A percentile compares a stretch with the other conserved stretches of the same genome.
Evolutionary conservation across 2,329 filamentous ascomycete species (phyloP).

Genomic region (Exophiala sideris): DNA sequence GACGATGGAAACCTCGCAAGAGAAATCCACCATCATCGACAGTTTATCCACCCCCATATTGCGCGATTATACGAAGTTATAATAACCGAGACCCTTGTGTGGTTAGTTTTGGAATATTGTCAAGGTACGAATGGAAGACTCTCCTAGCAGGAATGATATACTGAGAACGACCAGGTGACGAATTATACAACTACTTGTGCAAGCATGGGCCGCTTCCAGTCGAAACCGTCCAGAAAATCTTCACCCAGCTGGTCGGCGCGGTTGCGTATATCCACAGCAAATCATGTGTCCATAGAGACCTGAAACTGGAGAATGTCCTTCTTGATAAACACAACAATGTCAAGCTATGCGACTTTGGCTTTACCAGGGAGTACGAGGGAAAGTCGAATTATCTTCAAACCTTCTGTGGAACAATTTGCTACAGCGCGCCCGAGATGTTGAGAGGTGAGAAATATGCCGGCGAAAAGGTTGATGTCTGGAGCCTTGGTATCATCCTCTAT

Average conservation of each 20-base stretch:
- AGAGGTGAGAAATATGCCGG: slow-evolving; percentile 97
- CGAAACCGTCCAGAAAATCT: slow-evolving; percentile 89
- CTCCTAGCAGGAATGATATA: slow-evolving; percentile 16
- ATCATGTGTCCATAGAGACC: slow-evolving; percentile 90
- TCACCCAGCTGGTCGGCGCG: slow-evolving; percentile 90
- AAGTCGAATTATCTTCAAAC: slow-evolving; percentile 93
- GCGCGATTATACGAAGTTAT: slow-evolving; percentile 96
- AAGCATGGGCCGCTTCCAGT: slow-evolving; percentile 78
- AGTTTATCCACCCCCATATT: slow-evolving; percentile 97
- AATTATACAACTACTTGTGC: slow-evolving; percentile 94
- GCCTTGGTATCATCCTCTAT: slow-evolving; percentile 86
- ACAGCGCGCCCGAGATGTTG: slow-evolving; percentile 96
- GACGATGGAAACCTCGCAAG: slow-evolving; percentile 92
- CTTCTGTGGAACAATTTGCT: slow-evolving; percentile 96
- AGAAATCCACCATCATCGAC: slow-evolving; percentile 97
- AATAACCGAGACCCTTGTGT: slow-evolving; percentile 90
- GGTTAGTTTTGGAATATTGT: slow-evolving; percentile 96
- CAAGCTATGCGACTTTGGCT: slow-evolving; percentile 96
- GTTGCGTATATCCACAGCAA: slow-evolving; percentile 94
- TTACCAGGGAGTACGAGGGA: slow-evolving; percentile 95
- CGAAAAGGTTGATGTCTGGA: slow-evolving; percentile 98
- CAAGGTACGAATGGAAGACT: slow-evolving; percentile 58
- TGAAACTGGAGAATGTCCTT: slow-evolving; percentile 95
- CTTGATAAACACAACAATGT: slow-evolving; percentile 97
- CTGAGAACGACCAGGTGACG: slow-evolving; percentile 65